phyloP scores from a whole-genome alignment of 768 basidiomycete species.

The Xerocomellus amylosporus region DNA sequence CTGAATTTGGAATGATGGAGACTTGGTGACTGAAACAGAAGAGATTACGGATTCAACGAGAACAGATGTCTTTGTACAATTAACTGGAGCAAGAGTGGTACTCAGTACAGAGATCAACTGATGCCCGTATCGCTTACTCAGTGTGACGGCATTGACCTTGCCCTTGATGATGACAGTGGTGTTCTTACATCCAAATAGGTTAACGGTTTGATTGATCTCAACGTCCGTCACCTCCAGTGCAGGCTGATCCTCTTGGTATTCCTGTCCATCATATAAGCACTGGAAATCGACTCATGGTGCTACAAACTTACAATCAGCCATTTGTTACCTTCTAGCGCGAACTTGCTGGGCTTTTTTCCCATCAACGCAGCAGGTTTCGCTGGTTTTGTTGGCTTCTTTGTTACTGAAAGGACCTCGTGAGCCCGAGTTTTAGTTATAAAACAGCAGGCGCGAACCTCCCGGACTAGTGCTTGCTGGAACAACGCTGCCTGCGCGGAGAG shows the following conservation, averaged over 20 bases:
- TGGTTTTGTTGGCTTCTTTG: slow-evolving; percentile 74
- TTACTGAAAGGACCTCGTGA: slow-evolving; percentile 21
- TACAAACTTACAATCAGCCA: slow-evolving; percentile 76
- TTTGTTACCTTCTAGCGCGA: slow-evolving; percentile 86
- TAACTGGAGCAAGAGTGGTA: slow-evolving; percentile 48
- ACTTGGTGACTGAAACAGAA: slow-evolving; percentile 81
- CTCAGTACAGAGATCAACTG: slow-evolving; percentile 1
- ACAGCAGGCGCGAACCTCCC: slow-evolving; percentile 31
- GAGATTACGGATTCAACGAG: slow-evolving; percentile 94
- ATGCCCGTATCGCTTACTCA: slow-evolving; percentile 49
- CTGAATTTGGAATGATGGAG: slow-evolving; percentile 91
- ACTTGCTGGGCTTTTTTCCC: slow-evolving; percentile 90
- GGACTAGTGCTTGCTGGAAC: slow-evolving; percentile 46
- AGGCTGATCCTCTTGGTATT: slow-evolving; percentile 85
- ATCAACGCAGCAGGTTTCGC: slow-evolving; percentile 79
- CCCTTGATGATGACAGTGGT: slow-evolving; percentile 81
- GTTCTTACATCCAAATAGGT: slow-evolving; percentile 89
- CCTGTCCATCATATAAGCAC: slow-evolving; percentile 45
- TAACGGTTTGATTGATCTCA: slow-evolving; percentile 79
- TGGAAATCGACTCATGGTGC: background rate
- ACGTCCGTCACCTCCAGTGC: slow-evolving; percentile 70
- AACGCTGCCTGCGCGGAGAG: slow-evolving; percentile 55
- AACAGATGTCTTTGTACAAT: slow-evolving; percentile 83
- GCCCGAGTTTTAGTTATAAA: background rate
- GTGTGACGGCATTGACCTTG: slow-evolving; percentile 91